Evolutionary conservation across 2,329 filamentous ascomycete species (phyloP).

Genomic region (Xylaria sp.): DNA sequence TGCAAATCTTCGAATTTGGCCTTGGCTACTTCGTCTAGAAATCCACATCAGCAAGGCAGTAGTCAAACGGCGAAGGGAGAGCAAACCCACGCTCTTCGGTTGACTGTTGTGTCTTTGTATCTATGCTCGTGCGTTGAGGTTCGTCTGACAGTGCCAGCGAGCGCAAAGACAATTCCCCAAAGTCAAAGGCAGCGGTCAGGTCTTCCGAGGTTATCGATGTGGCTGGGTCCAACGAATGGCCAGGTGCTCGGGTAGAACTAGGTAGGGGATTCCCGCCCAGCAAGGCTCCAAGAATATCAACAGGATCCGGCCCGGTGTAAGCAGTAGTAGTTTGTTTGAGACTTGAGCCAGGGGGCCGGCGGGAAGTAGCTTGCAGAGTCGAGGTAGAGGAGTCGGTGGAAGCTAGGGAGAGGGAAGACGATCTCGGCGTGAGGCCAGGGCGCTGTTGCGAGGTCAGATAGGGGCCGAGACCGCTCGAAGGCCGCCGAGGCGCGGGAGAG

Average conservation of each 20-base stretch:
- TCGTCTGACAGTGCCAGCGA: constrained; percentile 68
- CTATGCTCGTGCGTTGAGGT: constrained; percentile 40
- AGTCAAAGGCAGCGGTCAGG: constrained; percentile 77
- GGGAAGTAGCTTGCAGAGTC: constrained; percentile 72
- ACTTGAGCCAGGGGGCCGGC: constrained; percentile 73
- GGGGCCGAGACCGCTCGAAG: constrained; percentile 75
- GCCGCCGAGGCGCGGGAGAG: constrained; percentile 75
- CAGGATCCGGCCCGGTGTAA: constrained; percentile 72
- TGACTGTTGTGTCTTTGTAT: constrained; percentile 66
- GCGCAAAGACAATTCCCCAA: constrained; percentile 79
- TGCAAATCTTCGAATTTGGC: constrained; percentile 91
- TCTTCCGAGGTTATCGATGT: constrained; percentile 59
- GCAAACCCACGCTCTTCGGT: constrained; percentile 76
- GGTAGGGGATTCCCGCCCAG: constrained; percentile 47
- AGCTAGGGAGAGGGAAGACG: constrained; percentile 80
- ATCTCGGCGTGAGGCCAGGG: constrained; percentile 72
- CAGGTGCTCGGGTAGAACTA: constrained; percentile 16
- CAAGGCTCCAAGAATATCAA: constrained; percentile 72
- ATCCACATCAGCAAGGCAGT: constrained; percentile 40
- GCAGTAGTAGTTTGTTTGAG: constrained; percentile 68
- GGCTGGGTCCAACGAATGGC: constrained; percentile 25
- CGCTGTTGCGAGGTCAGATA: constrained; percentile 73
- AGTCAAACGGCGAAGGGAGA: constrained; percentile 30
- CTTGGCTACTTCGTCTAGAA: constrained; percentile 79
- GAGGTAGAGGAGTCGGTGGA: constrained; percentile 82